Conservation (phyloP, 805 yeast species). For the Isabelozyma heimii region DNA sequence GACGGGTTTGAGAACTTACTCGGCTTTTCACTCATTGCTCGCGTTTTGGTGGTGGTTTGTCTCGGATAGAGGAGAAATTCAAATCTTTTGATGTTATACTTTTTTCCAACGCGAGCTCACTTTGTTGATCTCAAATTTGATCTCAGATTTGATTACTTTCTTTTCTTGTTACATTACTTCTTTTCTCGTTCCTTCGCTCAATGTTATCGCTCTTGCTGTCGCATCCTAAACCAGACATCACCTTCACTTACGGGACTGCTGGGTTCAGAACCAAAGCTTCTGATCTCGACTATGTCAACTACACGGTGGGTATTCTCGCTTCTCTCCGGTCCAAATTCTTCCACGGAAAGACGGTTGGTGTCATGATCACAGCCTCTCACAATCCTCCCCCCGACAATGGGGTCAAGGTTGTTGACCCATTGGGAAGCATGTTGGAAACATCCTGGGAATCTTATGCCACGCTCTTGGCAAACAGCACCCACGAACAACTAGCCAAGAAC, state of each 20-base stretch:
- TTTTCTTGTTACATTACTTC: background rate
- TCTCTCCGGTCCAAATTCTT: slow-evolving; percentile 73
- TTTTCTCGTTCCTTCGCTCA: background rate
- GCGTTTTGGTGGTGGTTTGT: no score
- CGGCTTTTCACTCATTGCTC: slow-evolving; percentile 3
- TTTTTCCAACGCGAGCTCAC: no score
- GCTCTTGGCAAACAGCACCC: slow-evolving; percentile 65
- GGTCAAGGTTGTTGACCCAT: slow-evolving; percentile 79
- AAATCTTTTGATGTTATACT: no score
- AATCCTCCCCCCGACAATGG: slow-evolving; percentile 90
- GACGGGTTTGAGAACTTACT: slow-evolving; percentile 26
- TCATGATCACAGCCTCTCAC: slow-evolving; percentile 95
- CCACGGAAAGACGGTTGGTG: slow-evolving; percentile 75
- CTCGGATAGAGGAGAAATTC: no score
- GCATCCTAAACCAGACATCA: slow-evolving; percentile 44
- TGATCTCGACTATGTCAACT: slow-evolving; percentile 75
- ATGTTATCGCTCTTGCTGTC: background rate
- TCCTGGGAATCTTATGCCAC: slow-evolving; percentile 87
- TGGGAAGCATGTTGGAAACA: slow-evolving; percentile 83
- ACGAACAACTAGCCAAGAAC: slow-evolving; percentile 40
- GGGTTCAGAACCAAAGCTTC: slow-evolving; percentile 83
- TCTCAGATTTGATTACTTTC: no score
- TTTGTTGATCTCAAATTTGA: no score
- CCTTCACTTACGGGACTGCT: slow-evolving; percentile 88
- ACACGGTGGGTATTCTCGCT: slow-evolving; percentile 81